Conservation (phyloP, 179 eudicot genomes). For the Pouteria campechiana region DNA sequence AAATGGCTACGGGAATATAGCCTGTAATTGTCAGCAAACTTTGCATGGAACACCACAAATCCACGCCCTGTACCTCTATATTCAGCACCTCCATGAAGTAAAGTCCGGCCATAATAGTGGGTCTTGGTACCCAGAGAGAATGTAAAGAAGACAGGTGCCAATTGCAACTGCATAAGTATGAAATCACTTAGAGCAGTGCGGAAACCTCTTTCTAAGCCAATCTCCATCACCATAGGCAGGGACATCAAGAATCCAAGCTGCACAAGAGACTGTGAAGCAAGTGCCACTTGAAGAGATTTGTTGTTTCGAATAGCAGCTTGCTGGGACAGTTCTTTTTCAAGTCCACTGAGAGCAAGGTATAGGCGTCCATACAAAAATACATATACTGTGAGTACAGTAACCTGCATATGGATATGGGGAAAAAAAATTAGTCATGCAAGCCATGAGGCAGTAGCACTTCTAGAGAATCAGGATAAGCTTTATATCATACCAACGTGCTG, state of each 20-base stretch:
- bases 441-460: background rate
- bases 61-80: slow-evolving; percentile 92
- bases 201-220: slow-evolving; percentile 84
- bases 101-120: slow-evolving; percentile 76
- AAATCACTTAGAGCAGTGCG: slow-evolving; percentile 80
- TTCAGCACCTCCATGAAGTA: slow-evolving; percentile 91
- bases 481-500: slow-evolving; percentile 60
- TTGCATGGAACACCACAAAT: slow-evolving; percentile 86
- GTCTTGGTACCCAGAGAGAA: slow-evolving; percentile 88
- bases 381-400: slow-evolving; percentile 85
- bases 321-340: slow-evolving; percentile 49
- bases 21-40: slow-evolving; percentile 87
- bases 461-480: background rate
- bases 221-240: slow-evolving; percentile 96
- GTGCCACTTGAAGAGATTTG: slow-evolving; percentile 75
- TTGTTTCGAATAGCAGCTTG: slow-evolving; percentile 40
- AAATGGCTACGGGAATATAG: slow-evolving; percentile 96
- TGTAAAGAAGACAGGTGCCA: slow-evolving; percentile 87
- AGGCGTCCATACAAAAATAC: slow-evolving; percentile 84
- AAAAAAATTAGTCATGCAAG: slow-evolving; percentile 1
- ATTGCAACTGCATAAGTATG: slow-evolving; percentile 70
- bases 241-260: slow-evolving; percentile 93
- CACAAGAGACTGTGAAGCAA: slow-evolving; percentile 88
- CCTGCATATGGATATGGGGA: slow-evolving; percentile 30
- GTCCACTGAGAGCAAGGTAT: slow-evolving; percentile 85